Evolutionary conservation across 495 filamentous ascomycete genomes (phyloP).

Genomic region (Cercophora newfieldiana): DNA sequence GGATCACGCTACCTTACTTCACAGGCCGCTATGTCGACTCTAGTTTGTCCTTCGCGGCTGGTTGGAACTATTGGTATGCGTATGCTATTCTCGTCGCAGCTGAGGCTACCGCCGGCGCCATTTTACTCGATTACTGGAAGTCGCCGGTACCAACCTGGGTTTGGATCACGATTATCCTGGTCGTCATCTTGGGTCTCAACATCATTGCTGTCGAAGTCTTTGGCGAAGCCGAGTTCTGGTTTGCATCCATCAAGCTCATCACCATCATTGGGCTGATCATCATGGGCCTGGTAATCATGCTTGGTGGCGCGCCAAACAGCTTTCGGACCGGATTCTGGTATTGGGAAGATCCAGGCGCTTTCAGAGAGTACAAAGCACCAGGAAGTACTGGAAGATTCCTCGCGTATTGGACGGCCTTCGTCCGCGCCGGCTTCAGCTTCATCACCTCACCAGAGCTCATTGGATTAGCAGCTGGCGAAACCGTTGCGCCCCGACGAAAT

Average conservation of each 20-base stretch:
- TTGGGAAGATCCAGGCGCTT: slow-evolving; percentile 73
- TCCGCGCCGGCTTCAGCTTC: slow-evolving; percentile 50
- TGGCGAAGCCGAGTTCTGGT: slow-evolving; percentile 66
- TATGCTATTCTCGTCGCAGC: slow-evolving; percentile 52
- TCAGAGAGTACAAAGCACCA: slow-evolving; percentile 55
- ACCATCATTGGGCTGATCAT: slow-evolving; percentile 69
- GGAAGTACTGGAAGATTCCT: slow-evolving; percentile 53
- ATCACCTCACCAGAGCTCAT: slow-evolving; percentile 52
- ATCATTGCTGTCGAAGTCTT: slow-evolving; percentile 55
- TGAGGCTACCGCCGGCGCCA: slow-evolving; percentile 51
- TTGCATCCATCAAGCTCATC: slow-evolving; percentile 67
- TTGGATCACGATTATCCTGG: slow-evolving; percentile 59
- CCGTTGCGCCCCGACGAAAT: slow-evolving; percentile 72
- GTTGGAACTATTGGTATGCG: slow-evolving; percentile 69
- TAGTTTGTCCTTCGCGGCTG: slow-evolving; percentile 76
- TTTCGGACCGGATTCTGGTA: slow-evolving; percentile 63
- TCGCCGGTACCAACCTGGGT: slow-evolving; percentile 52
- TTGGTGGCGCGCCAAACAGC: slow-evolving; percentile 61
- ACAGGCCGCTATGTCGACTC: slow-evolving; percentile 72
- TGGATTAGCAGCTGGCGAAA: slow-evolving; percentile 73
- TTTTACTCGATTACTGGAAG: slow-evolving; percentile 59
- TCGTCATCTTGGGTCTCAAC: slow-evolving; percentile 45
- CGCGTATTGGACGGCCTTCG: slow-evolving; percentile 49
- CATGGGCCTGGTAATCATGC: slow-evolving; percentile 70
- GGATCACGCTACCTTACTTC: slow-evolving; percentile 61